Conservation (phyloP, 148 eudicot genomes). For the Rhododendron ferrugineum region DNA sequence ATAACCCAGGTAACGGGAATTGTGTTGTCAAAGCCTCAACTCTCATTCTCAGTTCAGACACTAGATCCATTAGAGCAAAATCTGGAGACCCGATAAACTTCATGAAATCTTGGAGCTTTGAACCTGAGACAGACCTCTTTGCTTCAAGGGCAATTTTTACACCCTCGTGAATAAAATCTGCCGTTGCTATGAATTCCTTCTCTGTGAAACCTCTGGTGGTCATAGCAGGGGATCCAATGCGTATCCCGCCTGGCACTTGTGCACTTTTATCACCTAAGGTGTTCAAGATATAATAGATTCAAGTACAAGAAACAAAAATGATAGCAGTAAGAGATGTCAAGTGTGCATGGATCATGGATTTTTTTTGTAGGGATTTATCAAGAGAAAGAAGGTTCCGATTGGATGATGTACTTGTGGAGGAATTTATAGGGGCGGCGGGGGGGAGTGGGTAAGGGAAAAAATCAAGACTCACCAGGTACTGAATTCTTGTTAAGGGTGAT, state of each 20-base stretch:
- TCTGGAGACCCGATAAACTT: constrained; percentile 55
- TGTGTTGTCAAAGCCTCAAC: constrained; percentile 71
- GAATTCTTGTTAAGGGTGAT: constrained; percentile 85
- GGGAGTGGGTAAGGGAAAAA: background rate
- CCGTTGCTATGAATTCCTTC: constrained; percentile 58
- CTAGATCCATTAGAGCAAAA: constrained; percentile 46
- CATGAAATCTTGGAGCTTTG: constrained; percentile 78
- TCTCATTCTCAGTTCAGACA: constrained; percentile 51
- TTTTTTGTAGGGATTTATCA: background rate
- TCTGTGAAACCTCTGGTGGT: constrained; percentile 79
- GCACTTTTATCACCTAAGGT: constrained; percentile 79
- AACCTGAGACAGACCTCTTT: constrained; percentile 43
- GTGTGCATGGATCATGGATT: background rate
- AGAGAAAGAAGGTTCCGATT: background rate
- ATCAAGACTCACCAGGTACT: constrained; percentile 52
- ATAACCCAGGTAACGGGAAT: constrained; percentile 79
- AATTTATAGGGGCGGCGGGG: background rate
- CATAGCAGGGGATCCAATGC: constrained; percentile 89
- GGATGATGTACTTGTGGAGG: background rate
- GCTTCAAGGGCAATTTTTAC: constrained; percentile 68
- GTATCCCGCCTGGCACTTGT: constrained; percentile 75
- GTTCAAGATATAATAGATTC: background rate
- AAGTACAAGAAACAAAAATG: background rate
- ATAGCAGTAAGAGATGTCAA: background rate
- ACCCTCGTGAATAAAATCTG: constrained; percentile 85